These are phyloP conservation scores for Cutaneotrichosporon dermatis DNA, from an alignment of 1,284 basidiomycete genomes.

Conservation along the genomic window DNA sequence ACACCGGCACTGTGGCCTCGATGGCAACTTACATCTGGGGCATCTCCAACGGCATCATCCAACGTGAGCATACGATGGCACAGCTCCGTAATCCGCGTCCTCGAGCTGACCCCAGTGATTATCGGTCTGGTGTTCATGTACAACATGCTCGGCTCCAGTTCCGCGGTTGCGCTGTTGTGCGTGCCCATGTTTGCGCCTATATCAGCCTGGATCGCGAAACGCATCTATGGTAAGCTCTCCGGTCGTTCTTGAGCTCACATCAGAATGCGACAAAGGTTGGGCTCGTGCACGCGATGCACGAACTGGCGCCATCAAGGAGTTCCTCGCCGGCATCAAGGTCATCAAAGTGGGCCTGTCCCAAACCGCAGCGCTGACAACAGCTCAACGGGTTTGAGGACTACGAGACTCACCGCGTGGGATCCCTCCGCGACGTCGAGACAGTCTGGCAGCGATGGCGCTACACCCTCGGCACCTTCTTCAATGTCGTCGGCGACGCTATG, in stretches of 20 bases:
- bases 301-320: slow-evolving; percentile 44
- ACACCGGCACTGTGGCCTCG: slow-evolving; percentile 32
- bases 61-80: slow-evolving; percentile 25
- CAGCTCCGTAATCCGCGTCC: no score
- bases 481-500: slow-evolving; percentile 41
- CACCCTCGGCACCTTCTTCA: slow-evolving; percentile 47
- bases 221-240: slow-evolving; percentile 35
- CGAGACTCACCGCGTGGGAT: slow-evolving; percentile 28
- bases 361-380: slow-evolving; percentile 15
- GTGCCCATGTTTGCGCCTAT: slow-evolving; percentile 36
- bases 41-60: slow-evolving; percentile 35
- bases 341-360: slow-evolving; percentile 36
- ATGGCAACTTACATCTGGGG: slow-evolving; percentile 37
- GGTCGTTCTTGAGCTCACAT: slow-evolving; percentile 1
- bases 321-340: slow-evolving; percentile 43
- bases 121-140: slow-evolving; percentile 40
- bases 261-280: slow-evolving; percentile 42
- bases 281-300: slow-evolving; percentile 37
- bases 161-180: slow-evolving; percentile 39
- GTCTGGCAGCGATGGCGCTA: slow-evolving; percentile 48
- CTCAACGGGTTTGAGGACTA: slow-evolving; percentile 47
- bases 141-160: slow-evolving; percentile 42
- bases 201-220: slow-evolving; percentile 29
- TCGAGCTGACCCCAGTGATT: slow-evolving; percentile 24
- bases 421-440: slow-evolving; percentile 37